Percentiles rank a stretch among this genome's conserved stretches.
Conservation (phyloP, 768 basidiomycete genomes). For the Chlorophyllum brunneum region DNA sequence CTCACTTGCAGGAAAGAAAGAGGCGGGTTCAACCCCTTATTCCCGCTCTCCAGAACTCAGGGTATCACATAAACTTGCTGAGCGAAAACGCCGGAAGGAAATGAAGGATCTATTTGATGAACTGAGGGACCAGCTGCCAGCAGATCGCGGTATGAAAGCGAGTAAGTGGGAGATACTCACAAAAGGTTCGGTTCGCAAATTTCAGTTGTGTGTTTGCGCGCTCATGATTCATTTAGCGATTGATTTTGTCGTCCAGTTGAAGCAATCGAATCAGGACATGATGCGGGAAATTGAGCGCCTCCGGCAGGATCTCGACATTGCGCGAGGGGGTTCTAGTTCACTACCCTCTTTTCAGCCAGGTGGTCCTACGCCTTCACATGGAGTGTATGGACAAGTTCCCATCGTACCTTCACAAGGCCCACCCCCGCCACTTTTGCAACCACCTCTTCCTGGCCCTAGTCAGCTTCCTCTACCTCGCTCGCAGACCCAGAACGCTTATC, state of each 20-base stretch:
- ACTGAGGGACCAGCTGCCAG: slow-evolving; percentile 86
- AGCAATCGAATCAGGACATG: slow-evolving; percentile 75
- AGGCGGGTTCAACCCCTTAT: slow-evolving; percentile 71
- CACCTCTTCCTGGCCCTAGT: slow-evolving; percentile 32
- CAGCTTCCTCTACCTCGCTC: slow-evolving; percentile 25
- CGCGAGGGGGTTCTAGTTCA: slow-evolving; percentile 45
- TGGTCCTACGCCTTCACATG: slow-evolving; percentile 43
- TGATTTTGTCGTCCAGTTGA: slow-evolving; percentile 80
- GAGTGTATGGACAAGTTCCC: slow-evolving; percentile 44
- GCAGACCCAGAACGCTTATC: slow-evolving; percentile 19
- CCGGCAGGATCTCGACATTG: slow-evolving; percentile 63
- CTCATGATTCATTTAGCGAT: slow-evolving; percentile 51
- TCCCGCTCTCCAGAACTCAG: slow-evolving; percentile 93
- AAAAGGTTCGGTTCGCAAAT: slow-evolving; percentile 62
- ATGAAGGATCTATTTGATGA: slow-evolving; percentile 99
- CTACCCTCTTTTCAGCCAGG: slow-evolving; percentile 47
- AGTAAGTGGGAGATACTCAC: slow-evolving; percentile 99
- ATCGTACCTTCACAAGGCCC: slow-evolving; percentile 34
- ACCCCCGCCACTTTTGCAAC: slow-evolving; percentile 43
- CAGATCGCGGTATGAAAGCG: slow-evolving; percentile 91
- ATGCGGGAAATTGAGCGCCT: slow-evolving; percentile 74
- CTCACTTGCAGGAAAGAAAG: slow-evolving; percentile 44
- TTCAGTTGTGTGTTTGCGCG: neutral
- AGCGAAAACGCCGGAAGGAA: slow-evolving; percentile 94
- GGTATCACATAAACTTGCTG: slow-evolving; percentile 95